phyloP scores from a whole-genome alignment of 768 basidiomycete species.

The Leucocoprinus leucothites region DNA sequence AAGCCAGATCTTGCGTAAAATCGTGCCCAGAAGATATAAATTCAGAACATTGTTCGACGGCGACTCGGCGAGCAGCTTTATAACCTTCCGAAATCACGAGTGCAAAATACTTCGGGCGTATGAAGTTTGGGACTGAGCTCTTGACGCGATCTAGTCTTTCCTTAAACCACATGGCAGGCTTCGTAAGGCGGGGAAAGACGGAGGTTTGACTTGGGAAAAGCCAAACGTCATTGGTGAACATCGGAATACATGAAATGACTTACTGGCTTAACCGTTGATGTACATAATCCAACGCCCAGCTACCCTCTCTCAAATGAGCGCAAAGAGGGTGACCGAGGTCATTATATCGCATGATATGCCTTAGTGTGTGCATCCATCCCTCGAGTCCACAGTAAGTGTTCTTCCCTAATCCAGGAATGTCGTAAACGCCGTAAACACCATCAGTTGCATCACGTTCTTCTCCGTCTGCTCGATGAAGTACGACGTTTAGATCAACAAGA shows the following conservation, averaged over 20 bases:
- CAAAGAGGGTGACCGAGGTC: conserved; percentile 93
- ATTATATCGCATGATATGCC: conserved; percentile 82
- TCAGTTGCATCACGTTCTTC: conserved; percentile 90
- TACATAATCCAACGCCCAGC: conserved; percentile 92
- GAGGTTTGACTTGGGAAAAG: conserved; percentile 47
- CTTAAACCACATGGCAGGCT: conserved; percentile 81
- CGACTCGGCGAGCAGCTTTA: conserved; percentile 82
- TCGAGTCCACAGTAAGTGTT: conserved; percentile 92
- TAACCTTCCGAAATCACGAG: conserved; percentile 88
- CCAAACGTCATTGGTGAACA: conserved; percentile 10
- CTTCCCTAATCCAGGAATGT: conserved; percentile 70
- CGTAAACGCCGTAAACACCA: conserved; percentile 80
- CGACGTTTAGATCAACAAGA: conserved; percentile 84
- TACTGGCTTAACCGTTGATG: conserved; percentile 66
- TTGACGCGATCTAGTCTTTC: conserved; percentile 86
- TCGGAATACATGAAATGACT: conserved; percentile 27
- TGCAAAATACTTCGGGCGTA: conserved; percentile 96
- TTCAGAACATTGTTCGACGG: conserved; percentile 84
- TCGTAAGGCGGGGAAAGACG: conserved; percentile 62
- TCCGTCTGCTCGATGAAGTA: conserved; percentile 82
- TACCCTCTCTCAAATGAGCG: conserved; percentile 80
- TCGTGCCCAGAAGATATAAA: conserved; percentile 82
- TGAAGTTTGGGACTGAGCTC: conserved; percentile 70
- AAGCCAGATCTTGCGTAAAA: conserved; percentile 87
- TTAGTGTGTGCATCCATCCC: conserved; percentile 93